Percentiles rank a stretch among this genome's conserved stretches.
Evolutionary conservation across 2,329 filamentous ascomycete genomes (phyloP).

Genomic region (Pyrenochaeta sp.): DNA sequence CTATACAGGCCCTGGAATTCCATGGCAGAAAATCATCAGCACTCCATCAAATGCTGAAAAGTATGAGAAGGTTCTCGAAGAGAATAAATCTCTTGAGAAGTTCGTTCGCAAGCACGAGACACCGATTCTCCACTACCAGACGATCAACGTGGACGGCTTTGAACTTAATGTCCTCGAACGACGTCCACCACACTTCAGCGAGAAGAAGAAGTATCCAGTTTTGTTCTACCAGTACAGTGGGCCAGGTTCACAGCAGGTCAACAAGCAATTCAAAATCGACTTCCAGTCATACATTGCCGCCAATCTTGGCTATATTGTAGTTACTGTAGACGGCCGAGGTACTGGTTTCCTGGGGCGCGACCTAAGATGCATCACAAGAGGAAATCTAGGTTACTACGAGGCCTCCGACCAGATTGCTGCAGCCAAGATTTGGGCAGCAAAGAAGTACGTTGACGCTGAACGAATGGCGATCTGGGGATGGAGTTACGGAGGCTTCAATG

Average conservation of each 20-base stretch:
- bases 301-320: constrained; percentile 86
- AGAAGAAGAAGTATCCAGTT: constrained; percentile 86
- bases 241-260: constrained; percentile 88
- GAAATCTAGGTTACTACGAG: constrained; percentile 84
- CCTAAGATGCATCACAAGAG: constrained; percentile 81
- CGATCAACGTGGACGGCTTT: constrained; percentile 82
- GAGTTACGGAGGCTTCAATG: constrained; percentile 96
- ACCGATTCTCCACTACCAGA: constrained; percentile 82
- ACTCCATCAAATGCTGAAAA: constrained; percentile 72
- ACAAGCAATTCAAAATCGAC: constrained; percentile 80
- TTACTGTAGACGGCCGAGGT: constrained; percentile 92
- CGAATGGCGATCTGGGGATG: constrained; percentile 97
- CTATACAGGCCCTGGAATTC: constrained; percentile 84
- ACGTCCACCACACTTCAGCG: constrained; percentile 86
- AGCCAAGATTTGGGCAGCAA: constrained; percentile 81
- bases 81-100: constrained; percentile 74
- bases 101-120: constrained; percentile 79
- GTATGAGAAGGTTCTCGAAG: constrained; percentile 77
- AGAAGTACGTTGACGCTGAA: constrained; percentile 80
- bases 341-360: constrained; percentile 90
- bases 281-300: constrained; percentile 91
- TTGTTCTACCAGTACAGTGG: constrained; percentile 95
- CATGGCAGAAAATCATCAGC: constrained; percentile 88
- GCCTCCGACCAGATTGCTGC: constrained; percentile 89
- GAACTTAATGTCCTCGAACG: constrained; percentile 79